phyloP scores from a whole-genome alignment of 495 filamentous ascomycete species.

The Gamarada debralockiae region DNA sequence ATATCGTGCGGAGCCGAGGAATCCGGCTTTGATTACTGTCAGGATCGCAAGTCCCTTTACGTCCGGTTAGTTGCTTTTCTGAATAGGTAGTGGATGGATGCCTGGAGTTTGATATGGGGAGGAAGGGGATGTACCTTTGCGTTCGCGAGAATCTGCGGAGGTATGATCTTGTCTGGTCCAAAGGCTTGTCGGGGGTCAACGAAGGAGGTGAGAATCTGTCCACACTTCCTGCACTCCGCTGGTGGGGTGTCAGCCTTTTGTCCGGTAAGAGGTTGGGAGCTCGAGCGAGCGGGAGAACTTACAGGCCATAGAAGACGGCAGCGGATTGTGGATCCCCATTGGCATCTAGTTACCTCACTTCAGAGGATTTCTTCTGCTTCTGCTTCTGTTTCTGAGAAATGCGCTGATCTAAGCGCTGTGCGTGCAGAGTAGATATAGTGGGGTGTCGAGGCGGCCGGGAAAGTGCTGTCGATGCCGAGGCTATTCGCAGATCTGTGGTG shows the following conservation, averaged over 20 bases:
- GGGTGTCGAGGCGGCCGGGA: too few species aligned
- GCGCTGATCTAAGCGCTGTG: neutral
- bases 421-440: too few species aligned
- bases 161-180: conserved; percentile 96
- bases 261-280: neutral
- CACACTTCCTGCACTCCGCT: conserved; percentile 88
- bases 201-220: conserved; percentile 91
- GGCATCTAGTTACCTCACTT: neutral
- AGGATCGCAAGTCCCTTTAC: conserved; percentile 86
- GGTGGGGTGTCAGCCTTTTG: conserved; percentile 10
- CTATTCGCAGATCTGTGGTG: neutral
- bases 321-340: conserved; percentile 55
- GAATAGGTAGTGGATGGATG: neutral
- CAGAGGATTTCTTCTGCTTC: neutral
- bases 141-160: conserved; percentile 80
- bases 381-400: neutral
- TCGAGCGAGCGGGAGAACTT: conserved; percentile 27
- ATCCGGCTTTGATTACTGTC: conserved; percentile 93
- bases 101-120: neutral
- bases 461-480: neutral
- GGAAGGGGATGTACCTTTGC: conserved; percentile 57
- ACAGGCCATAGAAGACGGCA: conserved; percentile 57
- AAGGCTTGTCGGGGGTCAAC: conserved; percentile 92
- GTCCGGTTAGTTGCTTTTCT: conserved; percentile 3
- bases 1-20: conserved; percentile 88